Conservation (phyloP, 2,329 filamentous ascomycete species). For the Penicillium palitans region DNA sequence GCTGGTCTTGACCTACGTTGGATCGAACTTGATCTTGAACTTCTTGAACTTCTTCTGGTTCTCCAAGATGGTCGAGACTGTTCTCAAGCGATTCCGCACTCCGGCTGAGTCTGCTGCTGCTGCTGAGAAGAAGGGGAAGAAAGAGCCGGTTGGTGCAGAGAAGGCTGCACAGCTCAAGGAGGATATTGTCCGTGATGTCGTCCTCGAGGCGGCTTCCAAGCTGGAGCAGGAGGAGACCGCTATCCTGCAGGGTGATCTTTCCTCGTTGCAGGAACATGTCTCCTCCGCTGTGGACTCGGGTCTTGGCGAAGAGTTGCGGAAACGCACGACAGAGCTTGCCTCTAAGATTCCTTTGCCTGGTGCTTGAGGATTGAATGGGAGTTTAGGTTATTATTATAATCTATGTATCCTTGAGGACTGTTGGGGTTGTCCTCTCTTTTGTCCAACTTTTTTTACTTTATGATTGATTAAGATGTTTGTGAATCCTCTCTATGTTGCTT, state of each 20-base stretch:
- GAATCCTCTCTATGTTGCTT: slow-evolving; percentile 2
- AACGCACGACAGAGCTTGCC: slow-evolving; percentile 25
- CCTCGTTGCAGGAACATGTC: slow-evolving; percentile 18
- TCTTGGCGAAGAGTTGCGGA: slow-evolving; percentile 87
- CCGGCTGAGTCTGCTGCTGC: slow-evolving; percentile 25
- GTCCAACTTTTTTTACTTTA: not conserved
- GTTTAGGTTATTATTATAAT: not conserved
- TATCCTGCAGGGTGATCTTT: slow-evolving; percentile 28
- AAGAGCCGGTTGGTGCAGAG: slow-evolving; percentile 8
- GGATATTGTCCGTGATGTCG: slow-evolving; percentile 32
- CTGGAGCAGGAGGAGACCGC: slow-evolving; percentile 34
- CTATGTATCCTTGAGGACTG: not conserved
- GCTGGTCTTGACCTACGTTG: slow-evolving; percentile 60
- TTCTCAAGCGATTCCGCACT: slow-evolving; percentile 60
- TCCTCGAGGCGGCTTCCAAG: slow-evolving; percentile 38
- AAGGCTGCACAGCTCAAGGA: slow-evolving; percentile 18
- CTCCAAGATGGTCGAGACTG: slow-evolving; percentile 65
- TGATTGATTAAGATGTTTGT: not conserved
- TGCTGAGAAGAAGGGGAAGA: slow-evolving; percentile 28
- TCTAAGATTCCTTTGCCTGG: slow-evolving; percentile 18
- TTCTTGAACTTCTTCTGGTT: slow-evolving; percentile 67
- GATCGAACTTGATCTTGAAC: slow-evolving; percentile 61
- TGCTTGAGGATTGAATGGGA: slow-evolving; percentile 3
- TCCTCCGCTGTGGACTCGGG: slow-evolving; percentile 57
- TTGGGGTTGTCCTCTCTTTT: not conserved